Percentiles rank a stretch among this genome's conserved stretches.
Evolutionary conservation across 495 filamentous ascomycete genomes (phyloP).

Genomic region (Neurospora sp.): DNA sequence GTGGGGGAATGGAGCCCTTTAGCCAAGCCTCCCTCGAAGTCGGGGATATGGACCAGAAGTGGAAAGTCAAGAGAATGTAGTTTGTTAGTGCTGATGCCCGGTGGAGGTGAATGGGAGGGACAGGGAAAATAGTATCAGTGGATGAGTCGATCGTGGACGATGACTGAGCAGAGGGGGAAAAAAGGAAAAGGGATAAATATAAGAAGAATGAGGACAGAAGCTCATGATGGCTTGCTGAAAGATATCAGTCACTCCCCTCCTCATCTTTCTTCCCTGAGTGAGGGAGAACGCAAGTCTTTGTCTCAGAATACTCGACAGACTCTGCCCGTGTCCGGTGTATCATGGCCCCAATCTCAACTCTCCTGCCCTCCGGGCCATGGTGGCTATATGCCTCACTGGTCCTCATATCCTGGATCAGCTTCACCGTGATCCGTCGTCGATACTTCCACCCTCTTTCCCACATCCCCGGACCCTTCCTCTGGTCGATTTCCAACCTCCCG

Average conservation of each 20-base stretch:
- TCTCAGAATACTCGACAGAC: background rate
- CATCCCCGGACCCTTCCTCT: conserved; percentile 14
- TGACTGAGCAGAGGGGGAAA: background rate
- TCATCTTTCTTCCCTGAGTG: background rate
- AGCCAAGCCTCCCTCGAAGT: background rate
- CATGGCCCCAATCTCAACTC: background rate
- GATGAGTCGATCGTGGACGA: too few species aligned
- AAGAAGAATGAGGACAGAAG: background rate
- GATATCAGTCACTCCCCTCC: background rate
- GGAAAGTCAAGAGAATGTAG: background rate
- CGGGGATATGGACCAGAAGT: background rate
- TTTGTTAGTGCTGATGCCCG: background rate
- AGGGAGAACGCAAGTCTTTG: background rate
- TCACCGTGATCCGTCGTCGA: conserved; percentile 12
- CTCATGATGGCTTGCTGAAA: background rate
- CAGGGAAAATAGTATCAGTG: background rate
- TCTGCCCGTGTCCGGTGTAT: background rate
- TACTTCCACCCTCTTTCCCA: conserved; percentile 21
- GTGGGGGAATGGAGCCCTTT: background rate
- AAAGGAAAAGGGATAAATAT: background rate
- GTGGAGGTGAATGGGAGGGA: background rate
- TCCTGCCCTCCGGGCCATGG: background rate
- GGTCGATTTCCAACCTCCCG: conserved; percentile 5
- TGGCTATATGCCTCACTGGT: background rate
- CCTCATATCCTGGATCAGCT: background rate